Evolutionary conservation across 2,329 filamentous ascomycete species (phyloP).

Genomic region (Clarireedia homoeocarpa): DNA sequence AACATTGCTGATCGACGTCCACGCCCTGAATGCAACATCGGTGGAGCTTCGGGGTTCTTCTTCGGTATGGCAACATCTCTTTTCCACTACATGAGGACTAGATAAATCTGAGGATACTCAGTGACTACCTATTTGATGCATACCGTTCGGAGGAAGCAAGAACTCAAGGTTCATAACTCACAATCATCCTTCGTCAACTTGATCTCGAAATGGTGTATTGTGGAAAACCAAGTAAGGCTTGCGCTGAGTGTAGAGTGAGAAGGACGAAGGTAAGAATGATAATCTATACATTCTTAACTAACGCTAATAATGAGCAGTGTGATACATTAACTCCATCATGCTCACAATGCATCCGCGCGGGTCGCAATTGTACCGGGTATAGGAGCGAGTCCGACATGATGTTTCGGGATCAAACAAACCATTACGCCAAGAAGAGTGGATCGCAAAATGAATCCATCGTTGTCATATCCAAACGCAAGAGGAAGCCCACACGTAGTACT

Average conservation of each 20-base stretch:
- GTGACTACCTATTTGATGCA: neutral
- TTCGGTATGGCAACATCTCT: too few relatives aligned
- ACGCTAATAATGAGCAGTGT: slow-evolving; percentile 35
- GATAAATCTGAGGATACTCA: neutral
- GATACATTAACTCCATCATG: slow-evolving; percentile 44
- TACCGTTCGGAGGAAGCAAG: neutral
- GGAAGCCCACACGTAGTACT: too few relatives aligned
- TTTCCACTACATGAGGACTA: neutral
- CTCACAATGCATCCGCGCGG: slow-evolving; percentile 46
- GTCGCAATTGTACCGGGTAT: slow-evolving; percentile 45
- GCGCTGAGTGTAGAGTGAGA: slow-evolving; percentile 34
- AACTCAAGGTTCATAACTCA: neutral
- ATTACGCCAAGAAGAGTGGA: slow-evolving; percentile 11
- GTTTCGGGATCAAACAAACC: slow-evolving; percentile 46
- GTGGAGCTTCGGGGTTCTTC: too few relatives aligned
- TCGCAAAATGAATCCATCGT: slow-evolving; percentile 1
- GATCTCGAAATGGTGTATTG: slow-evolving; percentile 20
- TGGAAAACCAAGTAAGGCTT: slow-evolving; percentile 35
- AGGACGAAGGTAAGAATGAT: slow-evolving; percentile 31
- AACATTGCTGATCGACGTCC: too few relatives aligned
- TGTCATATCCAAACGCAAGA: neutral
- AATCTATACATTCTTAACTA: neutral
- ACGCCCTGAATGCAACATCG: too few relatives aligned
- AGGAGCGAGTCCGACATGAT: slow-evolving; percentile 48
- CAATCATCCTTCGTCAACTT: neutral